phyloP scores from a whole-genome alignment of 2,329 filamentous ascomycete species.

The Colletotrichum limetticola region DNA sequence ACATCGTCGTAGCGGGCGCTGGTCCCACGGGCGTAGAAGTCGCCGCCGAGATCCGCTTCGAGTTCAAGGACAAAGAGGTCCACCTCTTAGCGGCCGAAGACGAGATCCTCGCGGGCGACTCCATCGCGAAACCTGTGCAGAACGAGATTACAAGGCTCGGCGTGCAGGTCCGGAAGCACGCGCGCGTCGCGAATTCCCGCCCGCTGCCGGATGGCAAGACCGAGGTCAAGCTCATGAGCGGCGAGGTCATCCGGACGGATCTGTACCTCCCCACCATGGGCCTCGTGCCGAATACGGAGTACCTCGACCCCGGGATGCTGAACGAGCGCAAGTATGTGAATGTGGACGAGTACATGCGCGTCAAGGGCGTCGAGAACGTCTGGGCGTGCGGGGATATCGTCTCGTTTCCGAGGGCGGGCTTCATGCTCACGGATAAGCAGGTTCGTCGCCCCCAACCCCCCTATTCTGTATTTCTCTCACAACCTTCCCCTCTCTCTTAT shows the following conservation, averaged over 20 bases:
- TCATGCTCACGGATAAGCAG: slow-evolving; percentile 70
- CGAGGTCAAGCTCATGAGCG: slow-evolving; percentile 57
- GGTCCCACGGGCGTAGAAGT: slow-evolving; percentile 67
- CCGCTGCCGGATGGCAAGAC: slow-evolving; percentile 55
- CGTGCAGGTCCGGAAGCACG: slow-evolving; percentile 57
- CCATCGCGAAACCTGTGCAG: slow-evolving; percentile 52
- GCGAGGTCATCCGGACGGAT: slow-evolving; percentile 62
- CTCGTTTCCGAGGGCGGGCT: slow-evolving; percentile 63
- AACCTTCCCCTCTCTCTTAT: too few relatives aligned
- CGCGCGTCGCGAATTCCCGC: slow-evolving; percentile 51
- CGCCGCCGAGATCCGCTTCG: slow-evolving; percentile 64
- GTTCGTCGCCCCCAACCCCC: slow-evolving; percentile 40
- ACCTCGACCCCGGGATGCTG: slow-evolving; percentile 57
- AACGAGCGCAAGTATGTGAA: slow-evolving; percentile 56
- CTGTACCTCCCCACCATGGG: slow-evolving; percentile 68
- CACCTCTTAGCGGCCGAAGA: slow-evolving; percentile 56
- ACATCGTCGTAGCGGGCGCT: slow-evolving; percentile 67
- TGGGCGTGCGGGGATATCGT: slow-evolving; percentile 67
- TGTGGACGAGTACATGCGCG: slow-evolving; percentile 62
- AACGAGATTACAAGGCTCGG: slow-evolving; percentile 63
- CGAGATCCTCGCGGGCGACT: slow-evolving; percentile 57
- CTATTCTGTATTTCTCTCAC: background rate
- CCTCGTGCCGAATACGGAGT: slow-evolving; percentile 64
- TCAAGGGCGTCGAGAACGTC: slow-evolving; percentile 54
- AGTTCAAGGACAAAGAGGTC: slow-evolving; percentile 61